These are phyloP conservation scores for Candolleomyces eurysporus DNA, from an alignment of 768 basidiomycete species.

Conservation along the genomic window DNA sequence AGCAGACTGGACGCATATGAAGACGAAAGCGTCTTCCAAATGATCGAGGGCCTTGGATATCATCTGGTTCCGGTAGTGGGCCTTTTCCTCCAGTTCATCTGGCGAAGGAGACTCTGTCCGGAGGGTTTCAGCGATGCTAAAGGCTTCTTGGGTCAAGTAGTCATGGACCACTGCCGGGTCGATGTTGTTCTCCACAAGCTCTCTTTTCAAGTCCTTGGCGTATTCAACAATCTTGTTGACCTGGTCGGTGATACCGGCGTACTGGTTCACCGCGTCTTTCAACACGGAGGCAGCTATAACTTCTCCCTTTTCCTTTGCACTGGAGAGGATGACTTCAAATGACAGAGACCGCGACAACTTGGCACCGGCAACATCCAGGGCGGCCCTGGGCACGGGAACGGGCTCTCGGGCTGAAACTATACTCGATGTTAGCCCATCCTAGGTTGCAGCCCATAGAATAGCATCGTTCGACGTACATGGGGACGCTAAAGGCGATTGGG, in stretches of 20 bases:
- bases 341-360: no score
- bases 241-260: background rate
- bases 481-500: no score
- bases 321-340: background rate
- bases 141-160: background rate
- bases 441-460: no score
- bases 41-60: constrained; percentile 1
- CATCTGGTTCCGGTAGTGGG: constrained; percentile 2
- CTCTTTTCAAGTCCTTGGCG: background rate
- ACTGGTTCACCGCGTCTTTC: background rate
- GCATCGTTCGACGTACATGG: no score
- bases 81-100: constrained; percentile 7
- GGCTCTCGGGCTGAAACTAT: no score
- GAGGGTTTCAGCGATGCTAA: background rate
- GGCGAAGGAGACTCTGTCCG: constrained; percentile 8
- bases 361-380: no score
- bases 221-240: background rate
- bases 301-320: background rate
- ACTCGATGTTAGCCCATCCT: no score
- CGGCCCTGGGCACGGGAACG: no score
- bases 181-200: background rate
- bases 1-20: background rate
- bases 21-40: constrained; percentile 5
- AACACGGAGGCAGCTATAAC: background rate
- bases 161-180: background rate